Evolutionary conservation across 192 early-diverging fungal species (phyloP), one percentile per base, ranked within the genome.

Genomic region (Umbelopsis ramanniana): DNA sequence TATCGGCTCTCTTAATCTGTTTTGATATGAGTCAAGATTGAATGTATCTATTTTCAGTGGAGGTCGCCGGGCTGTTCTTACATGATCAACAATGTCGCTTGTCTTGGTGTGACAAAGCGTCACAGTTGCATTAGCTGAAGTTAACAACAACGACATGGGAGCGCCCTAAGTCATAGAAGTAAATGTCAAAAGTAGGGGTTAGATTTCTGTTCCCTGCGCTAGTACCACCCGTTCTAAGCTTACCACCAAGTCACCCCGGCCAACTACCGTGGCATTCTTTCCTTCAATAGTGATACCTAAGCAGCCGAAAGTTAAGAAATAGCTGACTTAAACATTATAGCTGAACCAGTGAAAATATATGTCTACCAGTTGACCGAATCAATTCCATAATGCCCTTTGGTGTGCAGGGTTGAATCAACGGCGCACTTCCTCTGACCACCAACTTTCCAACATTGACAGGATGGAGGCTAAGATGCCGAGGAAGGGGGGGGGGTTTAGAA

Each of bases 161-260:
- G 93, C 84, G 46, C 94, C 93, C 87, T 88, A 74, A 37, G 47
- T 48, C 11, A 43, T 11, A 40, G 8, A 40, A 40, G 38, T n/a
- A n/a, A n/a, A n/a, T 29, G 3, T 29, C 29, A 29, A 29, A 29
- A 29, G 3, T 2, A 29, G 29, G 29, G 29, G 29, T 29, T 1
- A 29, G 29, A 29, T 29, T 1, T 29, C 1, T 29, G 29, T 29
- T 29, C 29, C 29, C 3, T 3, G 29, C 29, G 29, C 29, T 29
- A 29, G 29, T 29, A 3, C 29, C 29, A 29, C 29, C 29, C 33
- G 33, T 63, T n/a, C 3, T 35, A 9, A 21, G 46, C 43, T 48
- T 68, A 75, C 88, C 87, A 99, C 97, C 80, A 99, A 95, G 82
- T 99, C 97, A 85, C 93, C 94, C 67, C 97, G 93, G 15, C 97